phyloP scores from a whole-genome alignment of 2,329 filamentous ascomycete genomes.

The Penicillium janthinellum region DNA sequence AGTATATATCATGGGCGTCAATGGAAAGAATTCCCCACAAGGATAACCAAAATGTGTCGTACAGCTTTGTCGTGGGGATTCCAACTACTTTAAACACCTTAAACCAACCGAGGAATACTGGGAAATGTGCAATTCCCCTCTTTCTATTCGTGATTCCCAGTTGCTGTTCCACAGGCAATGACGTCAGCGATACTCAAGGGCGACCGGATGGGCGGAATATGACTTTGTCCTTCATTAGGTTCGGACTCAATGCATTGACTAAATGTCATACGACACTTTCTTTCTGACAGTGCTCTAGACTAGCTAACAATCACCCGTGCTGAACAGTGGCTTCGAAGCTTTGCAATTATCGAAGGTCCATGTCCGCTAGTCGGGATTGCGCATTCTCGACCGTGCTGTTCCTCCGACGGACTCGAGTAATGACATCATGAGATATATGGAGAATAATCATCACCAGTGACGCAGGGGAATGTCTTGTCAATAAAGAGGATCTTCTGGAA shows the following conservation, averaged over 20 bases:
- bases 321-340: neutral
- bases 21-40: neutral
- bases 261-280: no score
- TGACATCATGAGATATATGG: constrained; percentile 14
- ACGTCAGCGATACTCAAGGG: constrained; percentile 22
- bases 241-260: neutral
- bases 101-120: neutral
- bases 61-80: neutral
- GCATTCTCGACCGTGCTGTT: neutral
- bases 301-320: neutral
- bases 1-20: neutral
- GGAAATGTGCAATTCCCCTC: neutral
- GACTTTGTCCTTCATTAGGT: neutral
- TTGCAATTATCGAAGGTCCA: constrained; percentile 1
- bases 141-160: neutral
- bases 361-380: neutral
- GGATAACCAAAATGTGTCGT: neutral
- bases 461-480: constrained; percentile 5
- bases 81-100: neutral
- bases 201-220: constrained; percentile 1
- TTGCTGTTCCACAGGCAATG: neutral
- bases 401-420: neutral
- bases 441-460: constrained; percentile 1
- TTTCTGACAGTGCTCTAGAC: neutral
- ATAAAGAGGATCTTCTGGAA: constrained; percentile 3